Evolutionary conservation across 169 alveolate genomes (phyloP), one percentile per base, ranked within the genome.

Genomic region (Cryptosporidium bovis): DNA sequence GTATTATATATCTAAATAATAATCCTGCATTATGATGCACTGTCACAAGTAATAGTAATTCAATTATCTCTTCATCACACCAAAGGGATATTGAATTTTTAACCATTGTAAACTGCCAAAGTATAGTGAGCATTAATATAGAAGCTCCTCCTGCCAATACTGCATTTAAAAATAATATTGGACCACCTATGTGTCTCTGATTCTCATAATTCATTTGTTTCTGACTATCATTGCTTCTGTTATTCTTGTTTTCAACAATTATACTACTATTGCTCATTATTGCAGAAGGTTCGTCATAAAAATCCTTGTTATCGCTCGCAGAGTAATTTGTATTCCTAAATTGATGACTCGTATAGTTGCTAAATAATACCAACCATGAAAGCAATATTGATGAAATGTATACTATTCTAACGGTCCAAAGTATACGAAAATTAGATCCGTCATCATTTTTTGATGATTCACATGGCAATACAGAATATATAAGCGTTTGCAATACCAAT

Each of bases 321-420:
- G 82, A 48, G 24, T 5, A 12, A 13, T 53, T 20, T 16, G 71
- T 40, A n/a, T 51, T 60, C 62, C 64, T 68, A 12, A 44, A 15
- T 31, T 77, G 87, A 27, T 77, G 55, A 24, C 64, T 77, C 0
- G 71, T 44, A 24, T 56, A 77, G 4, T 53, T 77, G 44, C 87
- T 77, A 27, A 77, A 77, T 31, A 95, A 94, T 34, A 93, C 68
- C 15, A 95, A 69, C 97, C 97, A 95, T 48, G 95, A 68, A 56
- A 91, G 71, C 51, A 95, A 95, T 33, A 94, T 93, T 24, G 92
- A 91, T 56, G 90, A 67, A 2, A 94, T 93, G 71, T 94, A 95
- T 13, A 93, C 90, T 13, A 95, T 93, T 15, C 97, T 62, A 4
- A 94, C 97, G 1, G 95, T 93, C 97, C 97, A 95, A 36, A 90